A percentile compares a stretch with the other conserved stretches of the same genome.
Evolutionary conservation across 2,329 filamentous ascomycete species (phyloP).

Genomic region (Sphaerostilbella broomeana): DNA sequence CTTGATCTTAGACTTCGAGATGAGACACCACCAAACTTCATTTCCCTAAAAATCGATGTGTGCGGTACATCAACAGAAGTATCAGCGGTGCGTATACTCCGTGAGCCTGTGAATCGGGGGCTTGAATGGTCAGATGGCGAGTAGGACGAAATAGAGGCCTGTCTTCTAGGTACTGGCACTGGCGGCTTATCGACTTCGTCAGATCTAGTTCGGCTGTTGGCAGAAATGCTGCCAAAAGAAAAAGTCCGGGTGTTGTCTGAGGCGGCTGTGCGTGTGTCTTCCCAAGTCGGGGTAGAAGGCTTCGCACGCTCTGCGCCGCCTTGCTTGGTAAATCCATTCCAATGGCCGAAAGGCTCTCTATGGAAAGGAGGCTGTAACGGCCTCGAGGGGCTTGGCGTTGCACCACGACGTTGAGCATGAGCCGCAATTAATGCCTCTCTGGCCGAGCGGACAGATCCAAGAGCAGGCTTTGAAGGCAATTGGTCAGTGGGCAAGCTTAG

Average conservation of each 20-base stretch:
- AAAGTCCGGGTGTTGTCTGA: conserved; percentile 4
- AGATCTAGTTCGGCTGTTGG: not conserved
- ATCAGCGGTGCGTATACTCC: conserved; percentile 10
- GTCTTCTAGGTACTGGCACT: conserved; percentile 4
- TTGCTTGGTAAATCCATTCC: conserved; percentile 10
- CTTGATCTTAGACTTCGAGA: conserved; percentile 8
- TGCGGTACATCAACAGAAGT: conserved; percentile 13
- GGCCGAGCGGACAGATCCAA: conserved; percentile 11
- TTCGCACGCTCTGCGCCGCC: conserved; percentile 1
- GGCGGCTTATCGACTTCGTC: conserved; percentile 1
- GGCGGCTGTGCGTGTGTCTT: conserved; percentile 3
- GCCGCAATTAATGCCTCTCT: too few species aligned
- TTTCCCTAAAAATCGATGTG: conserved; percentile 5
- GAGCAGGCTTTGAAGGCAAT: not conserved
- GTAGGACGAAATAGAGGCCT: conserved; percentile 10
- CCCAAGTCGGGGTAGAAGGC: not conserved
- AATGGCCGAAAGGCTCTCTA: conserved; percentile 6
- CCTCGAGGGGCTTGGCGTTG: too few species aligned
- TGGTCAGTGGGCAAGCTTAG: conserved; percentile 9
- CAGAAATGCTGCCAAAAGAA: conserved; percentile 1
- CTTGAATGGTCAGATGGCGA: conserved; percentile 8
- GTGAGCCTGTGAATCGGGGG: conserved; percentile 2
- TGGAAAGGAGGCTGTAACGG: too few species aligned
- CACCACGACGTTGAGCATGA: too few species aligned
- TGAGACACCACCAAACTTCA: conserved; percentile 4